phyloP scores from a whole-genome alignment of 352 stramenopile species.

The Heterotrichella gracilis region DNA sequence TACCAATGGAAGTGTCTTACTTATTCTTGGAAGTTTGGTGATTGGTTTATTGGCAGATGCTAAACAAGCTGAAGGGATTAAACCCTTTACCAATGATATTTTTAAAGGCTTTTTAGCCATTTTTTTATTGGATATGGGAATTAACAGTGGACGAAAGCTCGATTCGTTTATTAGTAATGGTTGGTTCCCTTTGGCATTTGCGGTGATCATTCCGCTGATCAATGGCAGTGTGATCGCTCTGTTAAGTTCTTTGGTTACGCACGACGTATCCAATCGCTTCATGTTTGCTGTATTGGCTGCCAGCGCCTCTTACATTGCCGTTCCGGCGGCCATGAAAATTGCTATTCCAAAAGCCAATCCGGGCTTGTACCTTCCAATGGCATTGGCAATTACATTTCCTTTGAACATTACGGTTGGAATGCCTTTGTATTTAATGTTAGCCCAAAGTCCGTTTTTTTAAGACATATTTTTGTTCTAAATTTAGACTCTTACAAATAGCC shows the following conservation, averaged over 20 bases:
- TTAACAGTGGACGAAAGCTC: neutral
- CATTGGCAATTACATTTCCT: neutral
- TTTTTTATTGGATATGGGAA: conserved; percentile 8
- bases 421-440: neutral
- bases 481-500: no score
- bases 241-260: neutral
- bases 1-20: conserved; percentile 5
- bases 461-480: no score
- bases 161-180: neutral
- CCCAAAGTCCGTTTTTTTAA: no score
- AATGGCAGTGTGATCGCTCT: neutral
- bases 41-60: neutral
- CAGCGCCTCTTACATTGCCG: neutral
- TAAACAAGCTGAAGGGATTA: neutral
- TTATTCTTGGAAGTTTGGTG: neutral
- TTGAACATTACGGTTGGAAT: neutral
- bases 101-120: conserved; percentile 7
- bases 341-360: neutral
- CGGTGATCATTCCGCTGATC: neutral
- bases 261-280: neutral
- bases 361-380: neutral
- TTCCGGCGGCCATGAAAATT: neutral
- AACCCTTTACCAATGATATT: neutral
- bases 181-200: neutral
- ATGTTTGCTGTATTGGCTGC: neutral